Base-by-base conservation (phyloP, 2,329 filamentous ascomycete genomes). In the Fusarium praegraminearum region DNA sequence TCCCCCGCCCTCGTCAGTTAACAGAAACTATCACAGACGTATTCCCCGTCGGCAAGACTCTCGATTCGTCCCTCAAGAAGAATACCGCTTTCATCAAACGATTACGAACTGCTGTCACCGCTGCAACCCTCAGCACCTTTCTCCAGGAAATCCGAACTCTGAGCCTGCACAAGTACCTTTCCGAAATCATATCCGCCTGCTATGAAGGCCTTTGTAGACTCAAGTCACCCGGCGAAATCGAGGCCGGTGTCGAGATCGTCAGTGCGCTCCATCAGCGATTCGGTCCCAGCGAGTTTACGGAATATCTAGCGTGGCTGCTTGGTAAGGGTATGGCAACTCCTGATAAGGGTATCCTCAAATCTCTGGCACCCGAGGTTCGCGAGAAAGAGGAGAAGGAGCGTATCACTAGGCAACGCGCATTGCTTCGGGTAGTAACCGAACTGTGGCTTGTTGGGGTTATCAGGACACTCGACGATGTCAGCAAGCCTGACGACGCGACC, bases 1-100 rank as follows among this genome's bases (percentile, higher is more conserved):
- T 38, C 50, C 62, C 49, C 69, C 62, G 30, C 56, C 59, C 52
- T 63, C 63, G 35, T 60, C 46, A 24, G 49, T 55, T 65, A 63
- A 58, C 65, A 75, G 40, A 73, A 67, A 41, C 32, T 30, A 46
- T 33, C 20, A 26, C 58, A 97, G 94, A 93, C 83, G 83, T 97
- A 67, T 93, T 97, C 76, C 82, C 88, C 56, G 90, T 96, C 73
- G 90, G 89, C 79, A 87, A 88, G 77, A 91, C 92, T 32, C 90
- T 98, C 76, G 95, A 98, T 80, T 97, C 95, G 54, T 96, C 94
- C 53, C 86, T 98, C 80, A 98, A 97, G 83, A 98, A 98, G 85
- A 98, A 98, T 76, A 98, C 95, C 6, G 94, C 94, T 71, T 98
- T 98, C 80, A 98, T 98, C 78, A 98, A 97, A 82, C 93, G 95